These are phyloP conservation scores for Dunaliella salina DNA, from an alignment of 163 green algal genomes.

Conservation along the genomic window DNA sequence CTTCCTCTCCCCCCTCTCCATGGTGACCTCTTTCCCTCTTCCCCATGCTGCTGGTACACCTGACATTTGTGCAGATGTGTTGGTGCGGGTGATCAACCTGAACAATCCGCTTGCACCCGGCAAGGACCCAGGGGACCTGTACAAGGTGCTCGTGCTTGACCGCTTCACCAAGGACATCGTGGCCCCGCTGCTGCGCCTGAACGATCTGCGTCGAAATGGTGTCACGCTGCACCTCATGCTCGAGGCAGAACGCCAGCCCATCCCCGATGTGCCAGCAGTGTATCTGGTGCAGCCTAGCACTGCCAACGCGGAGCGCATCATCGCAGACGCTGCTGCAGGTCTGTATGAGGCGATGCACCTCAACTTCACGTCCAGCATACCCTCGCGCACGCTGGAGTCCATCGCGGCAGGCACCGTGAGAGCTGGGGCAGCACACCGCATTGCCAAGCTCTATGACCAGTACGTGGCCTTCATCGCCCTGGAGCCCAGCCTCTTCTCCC, in stretches of 20 bases:
- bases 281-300: constrained; percentile 85
- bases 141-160: constrained; percentile 96
- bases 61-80: constrained; percentile 34
- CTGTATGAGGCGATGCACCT: constrained; percentile 91
- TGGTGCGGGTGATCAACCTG: constrained; percentile 43
- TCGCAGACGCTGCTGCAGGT: constrained; percentile 56
- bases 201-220: constrained; percentile 85
- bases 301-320: constrained; percentile 70
- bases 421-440: constrained; percentile 29
- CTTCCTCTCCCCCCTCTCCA: not conserved
- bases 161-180: constrained; percentile 83
- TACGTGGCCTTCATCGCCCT: constrained; percentile 87
- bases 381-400: constrained; percentile 76
- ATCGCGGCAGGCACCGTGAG: constrained; percentile 75
- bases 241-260: constrained; percentile 83
- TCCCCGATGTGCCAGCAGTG: constrained; percentile 93
- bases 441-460: constrained; percentile 58
- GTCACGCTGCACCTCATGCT: constrained; percentile 93
- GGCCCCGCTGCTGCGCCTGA: constrained; percentile 86
- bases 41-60: not conserved
- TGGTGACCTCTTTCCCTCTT: not conserved
- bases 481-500: constrained; percentile 82
- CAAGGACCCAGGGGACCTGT: constrained; percentile 61
- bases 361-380: constrained; percentile 81
- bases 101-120: constrained; percentile 9